These are phyloP conservation scores for Clarkia xantiana DNA, from an alignment of 345 rosid species.

Conservation along the genomic window DNA sequence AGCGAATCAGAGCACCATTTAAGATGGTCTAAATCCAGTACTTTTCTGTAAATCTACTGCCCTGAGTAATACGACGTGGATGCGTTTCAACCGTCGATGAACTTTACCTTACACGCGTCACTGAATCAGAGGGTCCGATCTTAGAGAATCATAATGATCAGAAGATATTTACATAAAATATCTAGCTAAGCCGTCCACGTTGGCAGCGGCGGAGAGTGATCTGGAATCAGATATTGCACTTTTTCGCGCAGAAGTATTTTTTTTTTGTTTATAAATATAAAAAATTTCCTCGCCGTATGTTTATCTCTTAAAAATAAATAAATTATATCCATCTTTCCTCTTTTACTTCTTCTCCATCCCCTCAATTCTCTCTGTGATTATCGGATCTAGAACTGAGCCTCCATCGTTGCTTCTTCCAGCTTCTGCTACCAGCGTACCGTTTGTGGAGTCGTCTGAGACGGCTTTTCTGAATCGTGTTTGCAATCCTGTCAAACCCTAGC, in stretches of 20 bases:
- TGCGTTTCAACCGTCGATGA: not conserved
- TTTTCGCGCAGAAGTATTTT: conserved; percentile 13
- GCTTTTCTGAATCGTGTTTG: not conserved
- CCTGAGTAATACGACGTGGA: not conserved
- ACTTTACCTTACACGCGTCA: not conserved
- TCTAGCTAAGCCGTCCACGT: conserved; percentile 68
- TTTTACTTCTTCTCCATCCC: conserved; percentile 11
- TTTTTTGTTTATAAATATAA: not conserved
- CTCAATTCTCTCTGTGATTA: conserved; percentile 9
- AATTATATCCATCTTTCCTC: not conserved
- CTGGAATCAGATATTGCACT: conserved; percentile 56
- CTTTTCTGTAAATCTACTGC: not conserved
- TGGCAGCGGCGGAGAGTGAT: conserved; percentile 29
- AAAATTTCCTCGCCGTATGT: too few relatives aligned
- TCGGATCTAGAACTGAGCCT: not conserved
- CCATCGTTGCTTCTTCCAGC: not conserved
- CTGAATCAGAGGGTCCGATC: not conserved
- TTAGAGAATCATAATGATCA: not conserved
- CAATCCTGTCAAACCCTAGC: not conserved
- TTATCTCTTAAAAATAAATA: too few relatives aligned
- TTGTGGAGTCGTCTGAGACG: not conserved
- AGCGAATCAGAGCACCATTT: conserved; percentile 5
- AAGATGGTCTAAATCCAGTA: conserved; percentile 5
- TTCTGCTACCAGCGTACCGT: not conserved
- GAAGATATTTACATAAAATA: conserved; percentile 59